Evolutionary conservation across 192 early-diverging fungal species (phyloP).

Genomic region (Backusella macrospora): DNA sequence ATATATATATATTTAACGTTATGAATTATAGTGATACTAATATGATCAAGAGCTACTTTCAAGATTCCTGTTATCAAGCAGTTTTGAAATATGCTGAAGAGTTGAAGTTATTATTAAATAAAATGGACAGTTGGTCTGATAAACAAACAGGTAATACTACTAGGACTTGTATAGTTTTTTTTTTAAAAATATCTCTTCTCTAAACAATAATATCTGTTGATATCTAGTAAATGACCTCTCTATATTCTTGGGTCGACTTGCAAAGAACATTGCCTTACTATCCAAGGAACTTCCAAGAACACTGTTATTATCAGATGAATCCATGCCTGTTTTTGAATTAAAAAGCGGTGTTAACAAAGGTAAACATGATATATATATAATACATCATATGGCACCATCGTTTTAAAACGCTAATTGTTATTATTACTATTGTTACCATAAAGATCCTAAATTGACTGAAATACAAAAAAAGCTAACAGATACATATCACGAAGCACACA

Average conservation of each 20-base stretch:
- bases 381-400: not conserved
- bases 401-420: not conserved
- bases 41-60: constrained; percentile 13
- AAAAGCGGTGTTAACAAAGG: constrained; percentile 31
- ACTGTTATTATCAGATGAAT: not conserved
- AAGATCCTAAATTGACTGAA: constrained; percentile 41
- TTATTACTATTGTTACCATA: constrained; percentile 20
- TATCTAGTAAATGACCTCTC: constrained; percentile 14
- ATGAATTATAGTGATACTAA: constrained; percentile 15
- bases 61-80: not conserved
- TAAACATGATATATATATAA: not conserved
- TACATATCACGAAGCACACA: constrained; percentile 47
- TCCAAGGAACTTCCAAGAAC: constrained; percentile 28
- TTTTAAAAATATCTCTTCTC: too few species aligned
- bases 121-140: constrained; percentile 12
- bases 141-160: not conserved
- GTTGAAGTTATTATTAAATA: constrained; percentile 1
- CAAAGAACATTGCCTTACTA: constrained; percentile 29
- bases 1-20: not conserved
- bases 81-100: not conserved
- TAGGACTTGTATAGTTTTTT: too few species aligned
- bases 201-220: too few species aligned
- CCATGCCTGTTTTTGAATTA: constrained; percentile 14
- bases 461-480: constrained; percentile 36
- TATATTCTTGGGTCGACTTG: constrained; percentile 21